Base-by-base conservation (phyloP, 2,329 filamentous ascomycete genomes). In the Penicillium crustosum region DNA sequence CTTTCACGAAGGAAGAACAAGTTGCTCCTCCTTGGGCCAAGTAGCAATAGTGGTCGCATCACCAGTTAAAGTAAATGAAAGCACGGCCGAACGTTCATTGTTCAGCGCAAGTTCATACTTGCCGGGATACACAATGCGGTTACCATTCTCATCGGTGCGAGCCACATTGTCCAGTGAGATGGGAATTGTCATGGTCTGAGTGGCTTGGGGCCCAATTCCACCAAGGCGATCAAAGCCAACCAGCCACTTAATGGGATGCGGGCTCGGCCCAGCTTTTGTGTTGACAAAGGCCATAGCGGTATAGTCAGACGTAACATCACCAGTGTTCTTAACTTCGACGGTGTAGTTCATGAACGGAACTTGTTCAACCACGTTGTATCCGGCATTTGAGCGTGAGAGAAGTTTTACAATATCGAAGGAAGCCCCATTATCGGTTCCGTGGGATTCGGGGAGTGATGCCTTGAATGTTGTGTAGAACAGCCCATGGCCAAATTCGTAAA, bases 401-500 rank as follows among this genome's bases (percentile, higher is more conserved):
- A 78, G 66, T 2, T 70, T 55, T 1, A 62, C 65, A 53, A 78
- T 78, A 41, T 77, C 65, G 58, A 70, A 77, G 2, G 65, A 54
- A 9, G 48, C 42, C 6, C 55, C 27, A 13, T 55, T 48, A n/a
- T 13, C 47, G 2, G 48, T 9, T 1, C 13, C 27, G 10, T 31
- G 48, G 1, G 51, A 47, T 4, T 27, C 13, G 6, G 33, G 21
- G 6, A 55, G 58, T 8, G 60, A 68, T 8, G 58, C 59, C 17
- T 65, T 61, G 63, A 79, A 79, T 4, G 67, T 75, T 0, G 78
- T 78, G 58, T 80, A 79, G 67, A 78, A 77, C 5, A 78, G 57
- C 2, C 77, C 78, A 48, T 77, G 73, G 4, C 78, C 78, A 51
- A 79, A 79, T 12, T 73, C 72, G 19, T 74, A 73, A 6, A 79